Evolutionary conservation across 768 basidiomycete species (phyloP).

Genomic region (Pulveroboletus sp.): DNA sequence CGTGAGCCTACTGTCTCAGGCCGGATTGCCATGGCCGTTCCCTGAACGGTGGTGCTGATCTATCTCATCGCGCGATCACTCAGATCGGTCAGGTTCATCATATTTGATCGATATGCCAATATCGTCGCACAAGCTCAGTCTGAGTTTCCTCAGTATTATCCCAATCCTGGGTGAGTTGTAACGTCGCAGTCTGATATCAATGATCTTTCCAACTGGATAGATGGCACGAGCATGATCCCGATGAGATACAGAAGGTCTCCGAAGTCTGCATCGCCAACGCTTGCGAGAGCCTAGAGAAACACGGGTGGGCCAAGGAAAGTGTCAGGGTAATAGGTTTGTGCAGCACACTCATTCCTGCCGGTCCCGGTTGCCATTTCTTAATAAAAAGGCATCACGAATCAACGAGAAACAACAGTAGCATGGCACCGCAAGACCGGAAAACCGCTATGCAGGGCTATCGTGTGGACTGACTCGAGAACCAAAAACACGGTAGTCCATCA

Average conservation of each 20-base stretch:
- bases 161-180: constrained; percentile 67
- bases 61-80: neutral
- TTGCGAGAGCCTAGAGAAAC: constrained; percentile 63
- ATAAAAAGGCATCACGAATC: constrained; percentile 84
- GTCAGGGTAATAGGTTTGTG: constrained; percentile 88
- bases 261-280: constrained; percentile 74
- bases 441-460: constrained; percentile 85
- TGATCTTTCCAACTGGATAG: constrained; percentile 34
- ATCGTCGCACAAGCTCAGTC: constrained; percentile 87
- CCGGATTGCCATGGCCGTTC: neutral
- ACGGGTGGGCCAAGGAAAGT: constrained; percentile 77
- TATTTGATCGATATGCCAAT: constrained; percentile 85
- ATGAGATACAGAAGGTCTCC: constrained; percentile 74
- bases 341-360: neutral
- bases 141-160: constrained; percentile 94
- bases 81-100: constrained; percentile 88
- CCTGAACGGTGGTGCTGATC: neutral
- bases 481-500: constrained; percentile 81
- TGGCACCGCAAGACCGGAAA: constrained; percentile 92
- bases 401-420: constrained; percentile 91
- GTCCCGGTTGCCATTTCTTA: constrained; percentile 3
- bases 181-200: neutral
- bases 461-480: constrained; percentile 96
- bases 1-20: constrained; percentile 59
- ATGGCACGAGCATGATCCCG: constrained; percentile 95